A percentile compares a stretch with the other conserved stretches of the same genome.
Conservation (phyloP, 2,329 filamentous ascomycete species). For the Hypoxylon sp. region DNA sequence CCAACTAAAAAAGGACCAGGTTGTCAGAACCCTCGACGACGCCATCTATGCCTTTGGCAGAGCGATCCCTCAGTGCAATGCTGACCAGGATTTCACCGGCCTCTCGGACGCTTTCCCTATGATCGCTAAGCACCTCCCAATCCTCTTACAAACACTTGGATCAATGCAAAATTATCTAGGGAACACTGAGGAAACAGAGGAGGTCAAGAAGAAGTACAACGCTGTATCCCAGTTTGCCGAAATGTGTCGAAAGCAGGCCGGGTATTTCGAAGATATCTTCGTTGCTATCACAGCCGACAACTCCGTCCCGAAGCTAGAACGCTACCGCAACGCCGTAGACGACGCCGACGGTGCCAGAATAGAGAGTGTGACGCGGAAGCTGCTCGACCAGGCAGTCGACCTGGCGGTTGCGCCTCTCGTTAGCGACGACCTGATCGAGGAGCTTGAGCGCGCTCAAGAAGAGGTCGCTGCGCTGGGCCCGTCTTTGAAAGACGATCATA, state of each 20-base stretch:
- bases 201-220: not conserved
- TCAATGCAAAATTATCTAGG: not conserved
- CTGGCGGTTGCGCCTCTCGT: not conserved
- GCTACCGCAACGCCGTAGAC: not conserved
- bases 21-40: not conserved
- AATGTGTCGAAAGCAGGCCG: not conserved
- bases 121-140: not conserved
- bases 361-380: not conserved
- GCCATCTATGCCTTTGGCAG: not conserved
- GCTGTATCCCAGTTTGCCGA: not conserved
- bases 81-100: not conserved
- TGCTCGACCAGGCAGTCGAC: constrained; percentile 1
- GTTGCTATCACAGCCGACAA: not conserved
- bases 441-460: not conserved
- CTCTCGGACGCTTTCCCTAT: not conserved
- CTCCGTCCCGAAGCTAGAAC: not conserved
- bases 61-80: not conserved
- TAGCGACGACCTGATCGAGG: constrained; percentile 1
- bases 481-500: not conserved
- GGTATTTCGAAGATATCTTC: not conserved
- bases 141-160: not conserved
- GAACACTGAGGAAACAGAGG: not conserved
- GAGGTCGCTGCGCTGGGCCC: constrained; percentile 4
- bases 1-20: not conserved
- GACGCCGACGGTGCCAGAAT: not conserved